Percentiles rank a stretch among this genome's conserved stretches.
Conservation (phyloP, 2,329 filamentous ascomycete genomes). For the Penicillium glabrum region DNA sequence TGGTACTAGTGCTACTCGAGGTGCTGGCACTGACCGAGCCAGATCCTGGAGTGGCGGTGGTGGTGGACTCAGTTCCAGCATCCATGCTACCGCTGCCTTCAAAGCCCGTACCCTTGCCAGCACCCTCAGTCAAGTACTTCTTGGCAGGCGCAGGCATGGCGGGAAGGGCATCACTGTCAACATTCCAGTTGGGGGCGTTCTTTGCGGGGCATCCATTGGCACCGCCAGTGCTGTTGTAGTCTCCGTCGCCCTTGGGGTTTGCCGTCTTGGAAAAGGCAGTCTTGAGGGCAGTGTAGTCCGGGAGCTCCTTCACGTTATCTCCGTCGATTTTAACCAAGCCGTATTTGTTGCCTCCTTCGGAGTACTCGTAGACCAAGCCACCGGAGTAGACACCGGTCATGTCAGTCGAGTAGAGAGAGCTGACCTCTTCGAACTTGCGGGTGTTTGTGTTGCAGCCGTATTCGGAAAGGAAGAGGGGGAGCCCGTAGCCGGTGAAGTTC, state of each 20-base stretch:
- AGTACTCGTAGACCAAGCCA: conserved; percentile 95
- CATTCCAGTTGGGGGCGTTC: conserved; percentile 57
- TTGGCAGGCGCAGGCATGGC: conserved; percentile 56
- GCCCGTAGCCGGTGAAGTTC: conserved; percentile 81
- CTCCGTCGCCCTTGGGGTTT: conserved; percentile 57
- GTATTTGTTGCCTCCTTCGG: conserved; percentile 76
- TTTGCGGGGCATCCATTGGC: conserved; percentile 56
- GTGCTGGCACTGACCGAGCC: conserved; percentile 38
- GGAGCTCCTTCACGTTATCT: conserved; percentile 54
- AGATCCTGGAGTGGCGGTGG: conserved; percentile 51
- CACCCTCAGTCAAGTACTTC: conserved; percentile 59
- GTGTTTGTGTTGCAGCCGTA: conserved; percentile 85
- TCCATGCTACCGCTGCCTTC: conserved; percentile 56
- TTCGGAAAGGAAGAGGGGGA: conserved; percentile 93
- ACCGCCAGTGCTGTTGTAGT: conserved; percentile 56
- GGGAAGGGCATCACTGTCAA: conserved; percentile 54
- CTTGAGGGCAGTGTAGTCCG: conserved; percentile 64
- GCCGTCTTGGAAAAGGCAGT: conserved; percentile 50
- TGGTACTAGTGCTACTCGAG: conserved; percentile 22
- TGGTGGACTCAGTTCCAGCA: conserved; percentile 51
- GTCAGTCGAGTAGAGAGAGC: conserved; percentile 72
- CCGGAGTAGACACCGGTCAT: conserved; percentile 94
- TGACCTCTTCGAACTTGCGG: conserved; percentile 78
- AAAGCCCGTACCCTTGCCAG: conserved; percentile 59
- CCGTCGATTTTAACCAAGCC: conserved; percentile 71